Evolutionary conservation across 441 rosid species (phyloP).

Genomic region (Breynia disticha): DNA sequence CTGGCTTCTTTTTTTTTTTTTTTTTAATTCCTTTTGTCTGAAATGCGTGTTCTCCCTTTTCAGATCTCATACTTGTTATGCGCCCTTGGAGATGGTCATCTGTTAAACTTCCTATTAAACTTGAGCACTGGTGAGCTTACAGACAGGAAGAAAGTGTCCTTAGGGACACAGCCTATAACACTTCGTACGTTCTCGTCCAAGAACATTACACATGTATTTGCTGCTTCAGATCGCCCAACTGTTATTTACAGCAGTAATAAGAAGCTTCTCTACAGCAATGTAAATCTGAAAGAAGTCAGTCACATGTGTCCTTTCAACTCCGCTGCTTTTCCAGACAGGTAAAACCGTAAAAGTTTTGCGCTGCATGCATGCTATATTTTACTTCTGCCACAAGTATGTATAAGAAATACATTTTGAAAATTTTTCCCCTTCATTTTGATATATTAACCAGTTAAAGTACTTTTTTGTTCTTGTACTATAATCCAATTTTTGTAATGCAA

Average conservation of each 20-base stretch:
- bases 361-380: not conserved
- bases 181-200: constrained; percentile 96
- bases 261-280: constrained; percentile 92
- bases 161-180: constrained; percentile 94
- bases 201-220: constrained; percentile 84
- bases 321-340: constrained; percentile 99
- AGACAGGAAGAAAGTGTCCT: constrained; percentile 88
- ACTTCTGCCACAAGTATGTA: not conserved
- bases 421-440: too few relatives aligned
- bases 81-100: constrained; percentile 99
- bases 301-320: constrained; percentile 98
- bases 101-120: constrained; percentile 75
- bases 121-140: constrained; percentile 67
- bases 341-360: constrained; percentile 22
- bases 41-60: constrained; percentile 10
- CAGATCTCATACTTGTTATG: constrained; percentile 89
- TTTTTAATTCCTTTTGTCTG: constrained; percentile 5
- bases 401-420: too few relatives aligned
- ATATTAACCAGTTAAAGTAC: too few relatives aligned
- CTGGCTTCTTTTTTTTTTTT: too few relatives aligned
- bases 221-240: constrained; percentile 98
- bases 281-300: constrained; percentile 93
- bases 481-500: too few relatives aligned
- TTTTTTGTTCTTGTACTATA: too few relatives aligned
- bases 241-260: constrained; percentile 98